Evolutionary conservation across 2,329 filamentous ascomycete species (phyloP).

Genomic region (Alternaria brassicicola): DNA sequence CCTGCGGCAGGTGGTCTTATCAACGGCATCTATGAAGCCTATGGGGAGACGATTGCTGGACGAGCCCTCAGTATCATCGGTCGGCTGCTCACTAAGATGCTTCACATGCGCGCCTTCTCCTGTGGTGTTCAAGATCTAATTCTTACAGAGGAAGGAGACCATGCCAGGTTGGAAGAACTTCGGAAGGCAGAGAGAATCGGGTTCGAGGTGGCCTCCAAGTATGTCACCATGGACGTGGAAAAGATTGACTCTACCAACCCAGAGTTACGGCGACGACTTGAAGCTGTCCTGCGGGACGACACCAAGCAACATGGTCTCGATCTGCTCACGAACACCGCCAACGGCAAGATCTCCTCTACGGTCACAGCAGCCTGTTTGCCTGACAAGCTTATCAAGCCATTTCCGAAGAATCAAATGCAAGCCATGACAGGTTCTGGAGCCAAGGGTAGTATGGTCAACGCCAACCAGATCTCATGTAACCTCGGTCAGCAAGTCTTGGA

Average conservation of each 20-base stretch:
- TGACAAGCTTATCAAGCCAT: slow-evolving; percentile 81
- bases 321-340: slow-evolving; percentile 77
- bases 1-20: slow-evolving; percentile 85
- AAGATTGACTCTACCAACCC: slow-evolving; percentile 68
- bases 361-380: slow-evolving; percentile 84
- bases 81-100: slow-evolving; percentile 82
- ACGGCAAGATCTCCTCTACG: slow-evolving; percentile 72
- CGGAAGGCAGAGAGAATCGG: slow-evolving; percentile 72
- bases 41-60: slow-evolving; percentile 85
- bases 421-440: slow-evolving; percentile 97
- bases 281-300: slow-evolving; percentile 90
- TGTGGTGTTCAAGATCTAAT: slow-evolving; percentile 97
- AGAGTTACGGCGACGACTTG: slow-evolving; percentile 77
- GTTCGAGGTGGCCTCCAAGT: slow-evolving; percentile 79
- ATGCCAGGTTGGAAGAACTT: slow-evolving; percentile 70
- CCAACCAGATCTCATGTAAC: slow-evolving; percentile 97
- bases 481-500: slow-evolving; percentile 96
- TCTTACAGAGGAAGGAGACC: slow-evolving; percentile 80
- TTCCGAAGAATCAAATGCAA: slow-evolving; percentile 98
- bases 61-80: slow-evolving; percentile 88
- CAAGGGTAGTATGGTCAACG: slow-evolving; percentile 91
- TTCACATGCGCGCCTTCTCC: slow-evolving; percentile 93
- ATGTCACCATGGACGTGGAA: slow-evolving; percentile 78
- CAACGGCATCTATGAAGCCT: slow-evolving; percentile 91
- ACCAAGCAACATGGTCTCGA: slow-evolving; percentile 91